Conservation (phyloP, 768 basidiomycete species). For the Suillus hirtellus region DNA sequence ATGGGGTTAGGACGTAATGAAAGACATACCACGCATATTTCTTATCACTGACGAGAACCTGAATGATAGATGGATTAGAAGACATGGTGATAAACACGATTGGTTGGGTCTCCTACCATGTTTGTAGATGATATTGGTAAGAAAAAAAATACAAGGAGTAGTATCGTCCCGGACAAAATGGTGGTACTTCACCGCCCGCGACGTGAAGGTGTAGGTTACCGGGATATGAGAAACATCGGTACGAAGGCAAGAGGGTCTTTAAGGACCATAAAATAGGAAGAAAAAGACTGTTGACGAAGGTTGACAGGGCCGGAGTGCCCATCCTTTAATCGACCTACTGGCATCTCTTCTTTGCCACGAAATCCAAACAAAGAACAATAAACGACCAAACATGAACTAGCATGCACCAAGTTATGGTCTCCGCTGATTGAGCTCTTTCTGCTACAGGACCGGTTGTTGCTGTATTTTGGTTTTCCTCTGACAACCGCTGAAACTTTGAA, state of each 20-base stretch:
- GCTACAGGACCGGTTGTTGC: conserved; percentile 26
- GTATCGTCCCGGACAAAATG: conserved; percentile 34
- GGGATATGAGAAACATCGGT: conserved; percentile 33
- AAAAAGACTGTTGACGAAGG: conserved; percentile 49
- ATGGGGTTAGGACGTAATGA: conserved; percentile 2
- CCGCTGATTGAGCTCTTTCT: conserved; percentile 29
- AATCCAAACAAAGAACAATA: conserved; percentile 25
- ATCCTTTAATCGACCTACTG: conserved; percentile 29
- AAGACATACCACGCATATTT: conserved; percentile 80
- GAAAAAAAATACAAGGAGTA: conserved; percentile 11
- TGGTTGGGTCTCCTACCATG: conserved; percentile 22
- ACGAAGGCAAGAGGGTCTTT: conserved; percentile 37
- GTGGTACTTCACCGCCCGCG: conserved; percentile 55
- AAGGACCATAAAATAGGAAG: conserved; percentile 45
- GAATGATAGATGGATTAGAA: conserved; percentile 7
- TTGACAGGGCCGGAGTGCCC: conserved; percentile 41
- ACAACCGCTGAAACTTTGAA: conserved; percentile 3
- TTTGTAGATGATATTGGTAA: conserved; percentile 14
- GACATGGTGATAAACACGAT: conserved; percentile 42
- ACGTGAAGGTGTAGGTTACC: conserved; percentile 56
- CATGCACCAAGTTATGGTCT: conserved; percentile 6
- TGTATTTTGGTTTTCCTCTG: background rate
- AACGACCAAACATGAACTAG: conserved; percentile 3
- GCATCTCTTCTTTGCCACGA: conserved; percentile 26
- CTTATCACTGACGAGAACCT: conserved; percentile 73